phyloP scores from a whole-genome alignment of 164 flowering plant genomes.

The Paratinospora sagittata region DNA sequence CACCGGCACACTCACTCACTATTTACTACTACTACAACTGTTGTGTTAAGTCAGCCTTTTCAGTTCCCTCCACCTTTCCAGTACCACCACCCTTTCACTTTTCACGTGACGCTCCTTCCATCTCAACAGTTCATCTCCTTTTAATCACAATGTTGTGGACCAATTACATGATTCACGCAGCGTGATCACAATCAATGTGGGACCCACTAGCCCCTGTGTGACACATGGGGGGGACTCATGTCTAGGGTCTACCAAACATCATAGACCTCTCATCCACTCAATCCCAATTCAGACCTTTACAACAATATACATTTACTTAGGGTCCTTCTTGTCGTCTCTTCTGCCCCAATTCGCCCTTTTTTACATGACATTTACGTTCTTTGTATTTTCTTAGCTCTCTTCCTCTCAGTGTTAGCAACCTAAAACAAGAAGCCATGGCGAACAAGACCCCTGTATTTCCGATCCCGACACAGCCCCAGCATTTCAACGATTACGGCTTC shows the following conservation, averaged over 20 bases:
- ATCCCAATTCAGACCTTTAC: too few relatives aligned
- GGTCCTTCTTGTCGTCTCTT: neutral
- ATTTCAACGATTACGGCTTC: slow-evolving; percentile 90
- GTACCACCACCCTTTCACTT: neutral
- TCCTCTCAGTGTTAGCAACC: neutral
- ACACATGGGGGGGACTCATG: too few relatives aligned
- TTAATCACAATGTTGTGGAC: neutral
- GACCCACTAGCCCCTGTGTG: too few relatives aligned
- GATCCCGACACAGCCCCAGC: slow-evolving; percentile 51
- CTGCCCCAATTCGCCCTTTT: neutral
- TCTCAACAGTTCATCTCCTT: neutral
- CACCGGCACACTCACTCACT: too few relatives aligned
- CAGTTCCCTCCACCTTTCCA: too few relatives aligned
- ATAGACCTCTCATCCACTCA: too few relatives aligned
- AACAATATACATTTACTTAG: neutral
- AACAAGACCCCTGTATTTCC: slow-evolving; percentile 64
- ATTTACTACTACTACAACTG: too few relatives aligned
- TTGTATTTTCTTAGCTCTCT: too few relatives aligned
- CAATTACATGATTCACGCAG: too few relatives aligned
- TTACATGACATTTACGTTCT: too few relatives aligned
- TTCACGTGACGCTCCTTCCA: neutral
- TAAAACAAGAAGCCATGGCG: slow-evolving; percentile 21
- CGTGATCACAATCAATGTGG: too few relatives aligned
- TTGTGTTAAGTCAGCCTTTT: neutral
- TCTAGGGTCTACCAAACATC: too few relatives aligned